Evolutionary conservation across 129 eudicot species (phyloP).

Genomic region (Heracleum sosnowskyi): DNA sequence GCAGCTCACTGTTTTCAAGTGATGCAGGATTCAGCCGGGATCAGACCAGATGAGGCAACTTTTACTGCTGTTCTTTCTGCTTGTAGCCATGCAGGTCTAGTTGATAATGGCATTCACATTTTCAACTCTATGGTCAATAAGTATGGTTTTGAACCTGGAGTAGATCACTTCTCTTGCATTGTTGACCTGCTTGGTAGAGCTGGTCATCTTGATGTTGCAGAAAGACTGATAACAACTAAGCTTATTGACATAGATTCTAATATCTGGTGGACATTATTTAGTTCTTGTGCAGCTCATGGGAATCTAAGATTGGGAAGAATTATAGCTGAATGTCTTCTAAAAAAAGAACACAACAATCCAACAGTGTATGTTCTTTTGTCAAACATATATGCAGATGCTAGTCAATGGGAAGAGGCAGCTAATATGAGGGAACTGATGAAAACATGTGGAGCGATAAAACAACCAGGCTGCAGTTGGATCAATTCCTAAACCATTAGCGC

Average conservation of each 20-base stretch:
- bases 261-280: conserved; percentile 79
- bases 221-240: conserved; percentile 31
- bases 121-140: conserved; percentile 63
- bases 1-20: conserved; percentile 51
- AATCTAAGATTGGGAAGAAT: conserved; percentile 60
- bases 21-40: conserved; percentile 39
- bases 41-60: conserved; percentile 62
- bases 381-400: conserved; percentile 60
- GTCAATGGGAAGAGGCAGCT: conserved; percentile 85
- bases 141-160: conserved; percentile 51
- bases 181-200: conserved; percentile 74
- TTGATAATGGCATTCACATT: conserved; percentile 50
- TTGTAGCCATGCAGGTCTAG: conserved; percentile 80
- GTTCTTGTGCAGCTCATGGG: conserved; percentile 78
- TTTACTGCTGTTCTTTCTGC: conserved; percentile 69
- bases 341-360: conserved; percentile 44
- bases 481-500: conserved; percentile 18
- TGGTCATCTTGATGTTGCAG: conserved; percentile 71
- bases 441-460: conserved; percentile 48
- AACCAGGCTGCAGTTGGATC: conserved; percentile 84
- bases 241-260: conserved; percentile 41
- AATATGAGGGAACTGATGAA: conserved; percentile 59
- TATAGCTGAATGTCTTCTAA: conserved; percentile 51
- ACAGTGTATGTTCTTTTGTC: conserved; percentile 64
- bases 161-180: conserved; percentile 76